Conservation (phyloP, 2,329 filamentous ascomycete genomes). For the Fonsecaea pedrosoi region DNA sequence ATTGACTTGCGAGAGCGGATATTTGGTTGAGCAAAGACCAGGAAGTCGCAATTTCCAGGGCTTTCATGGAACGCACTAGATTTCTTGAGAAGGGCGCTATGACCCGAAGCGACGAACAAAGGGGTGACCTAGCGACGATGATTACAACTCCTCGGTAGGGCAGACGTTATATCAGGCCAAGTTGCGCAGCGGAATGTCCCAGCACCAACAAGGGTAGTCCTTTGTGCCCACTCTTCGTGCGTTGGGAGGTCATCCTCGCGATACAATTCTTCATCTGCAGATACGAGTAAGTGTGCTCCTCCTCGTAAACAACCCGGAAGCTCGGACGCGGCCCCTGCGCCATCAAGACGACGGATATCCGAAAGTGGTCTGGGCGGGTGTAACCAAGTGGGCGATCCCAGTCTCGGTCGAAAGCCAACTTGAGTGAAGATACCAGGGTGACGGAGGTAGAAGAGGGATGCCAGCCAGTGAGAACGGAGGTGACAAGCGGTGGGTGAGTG, state of each 20-base stretch:
- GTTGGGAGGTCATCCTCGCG: neutral
- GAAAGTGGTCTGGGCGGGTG: conserved; percentile 13
- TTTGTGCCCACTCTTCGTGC: neutral
- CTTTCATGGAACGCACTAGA: conserved; percentile 21
- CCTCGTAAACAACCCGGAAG: neutral
- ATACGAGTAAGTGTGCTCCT: neutral
- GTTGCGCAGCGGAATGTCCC: neutral
- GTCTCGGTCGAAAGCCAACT: conserved; percentile 11
- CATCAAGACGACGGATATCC: conserved; percentile 17
- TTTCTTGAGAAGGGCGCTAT: conserved; percentile 16
- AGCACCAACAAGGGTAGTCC: neutral
- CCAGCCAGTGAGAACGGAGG: conserved; percentile 13
- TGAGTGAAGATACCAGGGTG: conserved; percentile 1
- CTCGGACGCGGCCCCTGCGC: conserved; percentile 12
- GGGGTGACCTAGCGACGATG: conserved; percentile 6
- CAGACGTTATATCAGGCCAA: conserved; percentile 1
- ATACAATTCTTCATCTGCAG: neutral
- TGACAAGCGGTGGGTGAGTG: conserved; percentile 9
- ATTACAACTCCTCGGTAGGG: neutral
- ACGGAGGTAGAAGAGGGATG: neutral
- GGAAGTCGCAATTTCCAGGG: conserved; percentile 14
- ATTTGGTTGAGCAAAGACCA: neutral
- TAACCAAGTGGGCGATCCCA: conserved; percentile 20
- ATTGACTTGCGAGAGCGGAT: conserved; percentile 1
- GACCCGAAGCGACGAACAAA: conserved; percentile 4